These are phyloP conservation scores for Teunomyces funiuensis DNA, from an alignment of 805 yeast genomes.

Conservation along the genomic window DNA sequence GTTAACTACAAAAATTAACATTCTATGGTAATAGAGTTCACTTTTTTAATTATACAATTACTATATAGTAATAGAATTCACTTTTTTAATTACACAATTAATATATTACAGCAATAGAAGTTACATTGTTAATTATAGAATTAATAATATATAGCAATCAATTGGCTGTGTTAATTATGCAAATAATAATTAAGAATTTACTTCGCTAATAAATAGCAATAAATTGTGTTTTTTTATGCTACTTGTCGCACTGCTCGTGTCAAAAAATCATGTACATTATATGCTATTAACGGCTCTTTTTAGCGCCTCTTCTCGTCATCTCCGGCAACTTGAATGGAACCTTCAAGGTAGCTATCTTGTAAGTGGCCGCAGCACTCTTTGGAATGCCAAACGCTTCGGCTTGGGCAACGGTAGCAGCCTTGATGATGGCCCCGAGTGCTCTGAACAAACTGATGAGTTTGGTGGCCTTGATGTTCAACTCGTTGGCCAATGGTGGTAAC, in stretches of 20 bases:
- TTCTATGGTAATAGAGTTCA: too few relatives aligned
- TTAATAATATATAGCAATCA: too few relatives aligned
- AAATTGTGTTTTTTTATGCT: too few relatives aligned
- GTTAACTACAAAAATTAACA: too few relatives aligned
- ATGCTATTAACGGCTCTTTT: conserved; percentile 6
- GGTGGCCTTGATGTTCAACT: conserved; percentile 76
- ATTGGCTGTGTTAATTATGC: too few relatives aligned
- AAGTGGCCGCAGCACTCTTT: conserved; percentile 56
- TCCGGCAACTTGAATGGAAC: conserved; percentile 92
- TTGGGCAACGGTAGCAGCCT: conserved; percentile 68
- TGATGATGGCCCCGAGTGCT: conserved; percentile 79
- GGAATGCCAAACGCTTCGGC: conserved; percentile 73
- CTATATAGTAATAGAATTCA: too few relatives aligned
- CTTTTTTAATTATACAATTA: neutral
- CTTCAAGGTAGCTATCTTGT: conserved; percentile 77
- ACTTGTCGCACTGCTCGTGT: neutral
- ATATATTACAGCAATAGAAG: too few relatives aligned
- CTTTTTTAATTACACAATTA: neutral
- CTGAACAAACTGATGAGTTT: conserved; percentile 66
- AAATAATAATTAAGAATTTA: too few relatives aligned
- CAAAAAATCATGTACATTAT: neutral
- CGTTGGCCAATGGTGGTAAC: conserved; percentile 79
- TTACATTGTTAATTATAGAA: too few relatives aligned
- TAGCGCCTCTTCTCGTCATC: conserved; percentile 59
- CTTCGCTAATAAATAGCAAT: too few relatives aligned